These are phyloP conservation scores for Conoideocrella luteorostrata DNA, from an alignment of 2,329 filamentous ascomycete species.

Conservation along the genomic window DNA sequence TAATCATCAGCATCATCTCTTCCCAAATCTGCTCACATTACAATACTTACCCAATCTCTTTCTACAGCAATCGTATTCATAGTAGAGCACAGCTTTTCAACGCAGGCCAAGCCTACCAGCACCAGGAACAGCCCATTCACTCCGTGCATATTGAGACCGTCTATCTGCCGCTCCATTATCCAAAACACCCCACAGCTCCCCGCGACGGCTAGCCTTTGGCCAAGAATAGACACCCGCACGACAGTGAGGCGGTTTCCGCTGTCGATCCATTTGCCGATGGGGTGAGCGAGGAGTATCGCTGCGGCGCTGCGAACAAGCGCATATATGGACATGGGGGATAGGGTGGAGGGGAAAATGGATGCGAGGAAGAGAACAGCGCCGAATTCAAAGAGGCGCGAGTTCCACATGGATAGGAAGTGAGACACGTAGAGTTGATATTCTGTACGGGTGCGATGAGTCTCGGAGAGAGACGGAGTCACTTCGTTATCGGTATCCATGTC, in stretches of 20 bases:
- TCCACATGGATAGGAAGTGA: constrained; percentile 58
- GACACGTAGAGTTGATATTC: constrained; percentile 43
- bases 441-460: constrained; percentile 1
- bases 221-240: constrained; percentile 43
- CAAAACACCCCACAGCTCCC: constrained; percentile 41
- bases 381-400: constrained; percentile 59
- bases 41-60: constrained; percentile 58
- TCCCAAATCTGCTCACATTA: no score
- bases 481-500: no score
- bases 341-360: constrained; percentile 47
- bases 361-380: constrained; percentile 54
- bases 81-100: constrained; percentile 61
- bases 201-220: constrained; percentile 38
- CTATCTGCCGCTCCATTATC: constrained; percentile 11
- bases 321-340: constrained; percentile 64
- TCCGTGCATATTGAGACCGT: no score
- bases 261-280: constrained; percentile 56
- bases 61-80: constrained; percentile 65
- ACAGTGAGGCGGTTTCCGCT: constrained; percentile 40
- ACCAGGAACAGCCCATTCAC: constrained; percentile 24
- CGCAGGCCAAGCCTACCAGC: constrained; percentile 50
- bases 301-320: constrained; percentile 53
- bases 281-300: constrained; percentile 52
- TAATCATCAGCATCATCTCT: not conserved
- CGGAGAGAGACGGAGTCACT: no score